These are phyloP conservation scores for Candida endomychidarum DNA, from an alignment of 805 yeast species.

Conservation along the genomic window DNA sequence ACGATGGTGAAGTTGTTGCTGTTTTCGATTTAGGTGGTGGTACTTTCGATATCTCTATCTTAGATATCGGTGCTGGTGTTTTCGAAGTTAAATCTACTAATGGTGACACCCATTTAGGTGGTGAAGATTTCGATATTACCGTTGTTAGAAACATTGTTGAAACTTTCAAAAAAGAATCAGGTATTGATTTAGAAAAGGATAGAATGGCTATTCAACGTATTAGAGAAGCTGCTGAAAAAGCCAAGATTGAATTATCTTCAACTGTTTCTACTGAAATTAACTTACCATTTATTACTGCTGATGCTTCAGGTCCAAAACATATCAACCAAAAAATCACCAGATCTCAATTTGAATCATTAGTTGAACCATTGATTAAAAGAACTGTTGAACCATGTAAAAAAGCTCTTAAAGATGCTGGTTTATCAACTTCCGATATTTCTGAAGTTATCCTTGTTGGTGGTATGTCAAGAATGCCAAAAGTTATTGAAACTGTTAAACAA, in stretches of 20 bases:
- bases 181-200: slow-evolving; percentile 63
- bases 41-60: slow-evolving; percentile 94
- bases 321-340: slow-evolving; percentile 68
- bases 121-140: slow-evolving; percentile 88
- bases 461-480: slow-evolving; percentile 92
- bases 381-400: slow-evolving; percentile 77
- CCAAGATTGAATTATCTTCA: slow-evolving; percentile 82
- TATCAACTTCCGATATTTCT: slow-evolving; percentile 63
- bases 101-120: slow-evolving; percentile 93
- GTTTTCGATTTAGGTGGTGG: slow-evolving; percentile 99
- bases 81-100: slow-evolving; percentile 97
- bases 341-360: slow-evolving; percentile 65
- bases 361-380: slow-evolving; percentile 67
- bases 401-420: slow-evolving; percentile 78
- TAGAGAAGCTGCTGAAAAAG: slow-evolving; percentile 87
- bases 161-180: slow-evolving; percentile 72
- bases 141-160: slow-evolving; percentile 81
- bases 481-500: slow-evolving; percentile 68
- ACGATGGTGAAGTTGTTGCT: slow-evolving; percentile 80
- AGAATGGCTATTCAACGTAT: slow-evolving; percentile 82
- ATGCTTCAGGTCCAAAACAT: slow-evolving; percentile 78
- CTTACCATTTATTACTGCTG: slow-evolving; percentile 86
- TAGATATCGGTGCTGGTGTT: slow-evolving; percentile 96
- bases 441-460: slow-evolving; percentile 89
- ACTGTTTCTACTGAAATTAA: slow-evolving; percentile 70